Evolutionary conservation across 139 green algal species (phyloP), one percentile per base, ranked within the genome.

Genomic region (Chlamydomonas sphaeroides): DNA sequence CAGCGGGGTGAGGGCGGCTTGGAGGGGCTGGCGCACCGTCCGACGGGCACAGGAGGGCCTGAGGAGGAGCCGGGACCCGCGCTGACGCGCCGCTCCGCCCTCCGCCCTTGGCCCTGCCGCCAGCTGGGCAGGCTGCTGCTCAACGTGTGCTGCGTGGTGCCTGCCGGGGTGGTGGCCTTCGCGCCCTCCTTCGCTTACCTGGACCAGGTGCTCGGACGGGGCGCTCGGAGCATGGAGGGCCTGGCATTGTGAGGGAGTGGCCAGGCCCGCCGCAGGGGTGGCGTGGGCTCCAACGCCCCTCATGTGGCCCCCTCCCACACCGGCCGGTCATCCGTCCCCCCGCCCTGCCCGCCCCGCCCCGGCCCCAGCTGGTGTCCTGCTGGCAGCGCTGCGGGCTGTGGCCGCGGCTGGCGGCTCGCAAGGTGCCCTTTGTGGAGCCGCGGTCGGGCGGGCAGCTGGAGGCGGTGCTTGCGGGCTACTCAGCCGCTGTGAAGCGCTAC

Each of bases 141-240:
- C 23, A 96, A 98, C 56, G 66, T 96, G 36, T 93, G 89, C 76
- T 76, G 48, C 28, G 92, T 93, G 45, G 91, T 94, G 56, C 93
- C 92, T 32, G 92, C 91, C 51, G 97, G 97, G 0, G 68, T 98
- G 38, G 93, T 99, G 26, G 92, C 92, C 11, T 99, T 99, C 87
- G 95, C 96, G 41, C 95, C 97, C 2, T 98, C 94, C 41, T 99
- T 98, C 86, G 83, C 76, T 0, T 97, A 98, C 76, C 62, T 87
- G 10, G 90, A 94, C 23, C 73, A 90, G 62, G 78, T 95, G 56
- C 38, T 69, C 21, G 38, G 11, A 8, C 4, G 61, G 61, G 14
- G 32, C n/a, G 6, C n/a, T n/a, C n/a, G n/a, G n/a, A n/a, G n/a
- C n/a, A n/a, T n/a, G n/a, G n/a, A n/a, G n/a, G n/a, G n/a, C n/a